Base-by-base conservation (phyloP, 805 yeast genomes). In the Candida nemodendra region DNA sequence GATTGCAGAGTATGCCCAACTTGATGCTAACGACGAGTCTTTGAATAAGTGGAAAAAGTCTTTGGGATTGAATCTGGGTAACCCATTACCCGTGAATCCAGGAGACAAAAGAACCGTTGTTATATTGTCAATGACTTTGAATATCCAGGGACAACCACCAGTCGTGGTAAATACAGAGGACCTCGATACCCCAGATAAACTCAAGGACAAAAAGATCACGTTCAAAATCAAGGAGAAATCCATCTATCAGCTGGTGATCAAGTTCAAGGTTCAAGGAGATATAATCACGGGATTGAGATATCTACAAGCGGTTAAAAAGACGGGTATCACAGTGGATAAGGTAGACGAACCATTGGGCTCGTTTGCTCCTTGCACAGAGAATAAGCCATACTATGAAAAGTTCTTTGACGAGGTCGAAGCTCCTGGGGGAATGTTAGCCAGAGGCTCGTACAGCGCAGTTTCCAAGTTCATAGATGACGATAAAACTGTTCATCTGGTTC, bases 41-140 rank as follows among this genome's bases (percentile, higher is more conserved):
- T 70, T 89, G 46, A 85, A 83, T 45, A 86, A 85, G 62, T 89
- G 97, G 97, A 90, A 90, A 62, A 85, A 80, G 40, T 84, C 95
- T 1, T 67, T 89, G 22, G 97, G 97, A 0, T 67, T 89, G 41
- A 64, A 79, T 34, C 71, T 78, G 8, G 80, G 79, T 42, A 55
- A 62, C 12, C 62, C 78, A 3, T 68, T 79, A 47, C 90, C 85
- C 11, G 79, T 79, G 18, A 79, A 73, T 35, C 74, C 85, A 4
- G 84, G 81, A 19, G 95, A 87, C 58, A 70, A 69, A 34, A 74
- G 96, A 40, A 76, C 76, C 48, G 95, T 89, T 16, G 95, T 89
- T 9, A 75, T 89, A 36, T 68, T 82, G 27, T 85, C 85, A 53
- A 81, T 88, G 78, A 76, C 85, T 11, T 66, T 89, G 46, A 58